phyloP scores from a whole-genome alignment of 1,139 yeast genomes.

The Lodderomyces orthopsilosis region DNA sequence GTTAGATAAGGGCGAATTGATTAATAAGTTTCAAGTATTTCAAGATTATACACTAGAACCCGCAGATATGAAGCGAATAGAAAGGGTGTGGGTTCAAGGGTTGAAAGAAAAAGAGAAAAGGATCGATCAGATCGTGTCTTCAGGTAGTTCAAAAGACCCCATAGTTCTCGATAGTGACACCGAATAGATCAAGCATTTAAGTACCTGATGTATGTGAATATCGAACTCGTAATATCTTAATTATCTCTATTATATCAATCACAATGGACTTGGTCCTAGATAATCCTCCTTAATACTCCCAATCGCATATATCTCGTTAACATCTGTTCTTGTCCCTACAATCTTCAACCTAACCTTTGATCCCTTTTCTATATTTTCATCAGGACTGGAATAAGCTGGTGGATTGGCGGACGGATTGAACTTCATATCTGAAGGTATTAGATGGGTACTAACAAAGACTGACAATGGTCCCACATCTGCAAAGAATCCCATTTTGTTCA shows the following conservation, averaged over 20 bases:
- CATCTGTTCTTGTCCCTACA: slow-evolving; percentile 97
- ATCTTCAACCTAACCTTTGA: slow-evolving; percentile 90
- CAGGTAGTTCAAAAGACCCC: slow-evolving; percentile 6
- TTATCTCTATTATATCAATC: slow-evolving; percentile 8
- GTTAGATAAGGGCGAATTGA: slow-evolving; percentile 15
- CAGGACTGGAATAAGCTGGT: slow-evolving; percentile 96
- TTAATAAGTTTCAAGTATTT: not conserved
- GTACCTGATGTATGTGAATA: not conserved
- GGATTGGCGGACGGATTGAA: slow-evolving; percentile 96
- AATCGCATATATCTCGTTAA: slow-evolving; percentile 93
- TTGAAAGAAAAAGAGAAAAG: not conserved
- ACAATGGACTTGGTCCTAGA: slow-evolving; percentile 72
- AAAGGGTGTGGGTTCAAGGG: slow-evolving; percentile 4
- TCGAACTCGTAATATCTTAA: not conserved
- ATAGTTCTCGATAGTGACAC: slow-evolving; percentile 6
- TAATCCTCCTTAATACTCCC: slow-evolving; percentile 98
- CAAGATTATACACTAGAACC: not conserved
- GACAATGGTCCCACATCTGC: slow-evolving; percentile 98
- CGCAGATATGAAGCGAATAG: slow-evolving; percentile 1
- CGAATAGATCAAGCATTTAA: not conserved
- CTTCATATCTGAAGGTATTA: slow-evolving; percentile 91
- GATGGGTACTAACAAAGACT: slow-evolving; percentile 91
- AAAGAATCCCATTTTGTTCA: slow-evolving; percentile 94
- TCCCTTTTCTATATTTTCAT: slow-evolving; percentile 91
- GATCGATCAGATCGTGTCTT: not conserved